Conservation (phyloP, 2,329 filamentous ascomycete species). For the Xylaria sp. region DNA sequence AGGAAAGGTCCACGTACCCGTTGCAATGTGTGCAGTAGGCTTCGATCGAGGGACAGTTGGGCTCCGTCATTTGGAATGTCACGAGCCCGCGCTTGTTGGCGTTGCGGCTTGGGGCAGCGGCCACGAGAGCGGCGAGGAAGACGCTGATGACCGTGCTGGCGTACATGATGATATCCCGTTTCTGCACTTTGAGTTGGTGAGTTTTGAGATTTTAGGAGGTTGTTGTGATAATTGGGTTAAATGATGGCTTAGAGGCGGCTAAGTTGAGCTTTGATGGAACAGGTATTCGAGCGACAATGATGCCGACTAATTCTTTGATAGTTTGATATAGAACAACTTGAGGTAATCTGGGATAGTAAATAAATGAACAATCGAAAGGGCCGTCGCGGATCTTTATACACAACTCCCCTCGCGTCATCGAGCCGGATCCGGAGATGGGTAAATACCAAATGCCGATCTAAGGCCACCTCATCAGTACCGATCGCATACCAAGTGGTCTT, state of each 20-base stretch:
- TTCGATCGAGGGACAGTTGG: slow-evolving; percentile 41
- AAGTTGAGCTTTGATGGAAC: neutral
- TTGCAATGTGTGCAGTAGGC: slow-evolving; percentile 42
- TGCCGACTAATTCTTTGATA: neutral
- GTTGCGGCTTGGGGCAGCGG: slow-evolving; percentile 20
- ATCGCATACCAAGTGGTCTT: neutral
- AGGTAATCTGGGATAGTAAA: neutral
- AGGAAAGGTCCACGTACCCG: slow-evolving; percentile 25
- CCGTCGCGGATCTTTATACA: slow-evolving; percentile 14
- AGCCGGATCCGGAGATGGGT: neutral
- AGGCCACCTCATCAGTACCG: neutral
- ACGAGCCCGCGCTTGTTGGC: slow-evolving; percentile 1
- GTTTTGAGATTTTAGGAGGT: neutral
- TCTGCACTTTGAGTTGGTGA: neutral
- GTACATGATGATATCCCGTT: slow-evolving; percentile 35
- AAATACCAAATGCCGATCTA: neutral
- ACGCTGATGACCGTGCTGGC: slow-evolving; percentile 31
- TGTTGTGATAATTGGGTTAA: neutral
- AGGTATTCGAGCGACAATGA: neutral
- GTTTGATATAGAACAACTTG: neutral
- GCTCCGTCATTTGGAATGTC: slow-evolving; percentile 28
- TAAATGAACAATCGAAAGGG: neutral
- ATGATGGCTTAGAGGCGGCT: neutral
- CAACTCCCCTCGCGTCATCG: neutral
- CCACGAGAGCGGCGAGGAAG: slow-evolving; percentile 37